Conservation (phyloP, 2,329 filamentous ascomycete species). For the Purpureocillium lavendulum region DNA sequence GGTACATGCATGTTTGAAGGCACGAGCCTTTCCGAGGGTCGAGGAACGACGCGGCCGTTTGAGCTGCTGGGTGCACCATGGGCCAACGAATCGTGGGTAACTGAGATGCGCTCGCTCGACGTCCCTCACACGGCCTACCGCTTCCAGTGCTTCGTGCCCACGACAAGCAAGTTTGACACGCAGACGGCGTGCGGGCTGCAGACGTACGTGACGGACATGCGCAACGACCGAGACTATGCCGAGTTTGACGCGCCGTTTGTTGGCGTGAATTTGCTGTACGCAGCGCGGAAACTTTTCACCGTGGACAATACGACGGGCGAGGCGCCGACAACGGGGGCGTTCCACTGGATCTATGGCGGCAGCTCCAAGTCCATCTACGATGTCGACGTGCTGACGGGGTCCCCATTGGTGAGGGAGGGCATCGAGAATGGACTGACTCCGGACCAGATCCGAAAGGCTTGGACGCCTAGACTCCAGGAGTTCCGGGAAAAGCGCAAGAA, state of each 20-base stretch:
- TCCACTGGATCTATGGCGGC: conserved; percentile 6
- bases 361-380: conserved; percentile 2
- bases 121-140: conserved; percentile 7
- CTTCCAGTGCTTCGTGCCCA: conserved; percentile 9
- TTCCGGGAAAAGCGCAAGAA: conserved; percentile 5
- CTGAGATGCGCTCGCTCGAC: conserved; percentile 3
- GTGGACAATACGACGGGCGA: background rate
- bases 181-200: conserved; percentile 6
- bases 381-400: conserved; percentile 6
- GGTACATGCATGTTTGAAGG: conserved; percentile 9
- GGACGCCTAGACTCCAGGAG: conserved; percentile 4
- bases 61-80: conserved; percentile 9
- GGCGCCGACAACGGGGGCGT: background rate
- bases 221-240: background rate
- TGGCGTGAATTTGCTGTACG: conserved; percentile 6
- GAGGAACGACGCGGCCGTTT: conserved; percentile 8
- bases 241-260: conserved; percentile 4
- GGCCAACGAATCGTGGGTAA: conserved; percentile 8
- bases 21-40: conserved; percentile 6
- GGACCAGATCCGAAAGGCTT: conserved; percentile 5
- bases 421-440: conserved; percentile 7
- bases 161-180: conserved; percentile 4
- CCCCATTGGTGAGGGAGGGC: conserved; percentile 7
- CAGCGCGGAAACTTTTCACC: conserved; percentile 6
- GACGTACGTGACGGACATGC: conserved; percentile 3